phyloP scores from a whole-genome alignment of 306 rosid species.

The Rubus parviflorus region DNA sequence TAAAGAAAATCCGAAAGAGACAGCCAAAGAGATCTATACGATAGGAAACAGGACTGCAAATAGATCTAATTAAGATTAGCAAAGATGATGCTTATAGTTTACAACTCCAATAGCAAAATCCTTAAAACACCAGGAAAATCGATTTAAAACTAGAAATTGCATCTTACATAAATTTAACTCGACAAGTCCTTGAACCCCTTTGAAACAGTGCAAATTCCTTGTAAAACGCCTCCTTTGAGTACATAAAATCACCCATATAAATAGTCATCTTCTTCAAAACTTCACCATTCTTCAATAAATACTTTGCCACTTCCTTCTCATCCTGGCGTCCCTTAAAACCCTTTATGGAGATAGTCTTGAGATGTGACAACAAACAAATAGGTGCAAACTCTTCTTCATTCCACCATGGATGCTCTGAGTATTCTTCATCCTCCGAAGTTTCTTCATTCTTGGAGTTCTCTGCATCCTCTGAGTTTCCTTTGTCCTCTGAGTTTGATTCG shows the following conservation, averaged over 20 bases:
- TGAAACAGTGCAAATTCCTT: background rate
- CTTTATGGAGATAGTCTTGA: background rate
- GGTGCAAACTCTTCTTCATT: background rate
- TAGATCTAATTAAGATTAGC: too few species aligned
- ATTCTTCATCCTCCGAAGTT: background rate
- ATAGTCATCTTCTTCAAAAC: slow-evolving; percentile 5
- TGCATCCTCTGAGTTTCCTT: background rate
- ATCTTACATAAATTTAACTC: background rate
- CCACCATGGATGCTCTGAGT: background rate
- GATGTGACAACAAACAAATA: background rate
- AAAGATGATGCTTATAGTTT: too few species aligned
- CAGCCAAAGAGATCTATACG: too few species aligned
- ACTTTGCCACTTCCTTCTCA: background rate
- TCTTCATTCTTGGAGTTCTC: background rate
- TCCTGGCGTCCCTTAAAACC: background rate
- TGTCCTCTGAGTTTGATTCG: background rate
- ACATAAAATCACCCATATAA: background rate
- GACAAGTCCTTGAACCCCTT: background rate
- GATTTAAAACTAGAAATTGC: background rate
- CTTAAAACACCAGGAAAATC: background rate
- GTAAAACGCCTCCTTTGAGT: background rate
- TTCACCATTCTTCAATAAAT: background rate
- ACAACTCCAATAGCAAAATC: background rate
- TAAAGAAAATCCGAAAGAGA: too few species aligned
- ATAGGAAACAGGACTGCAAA: too few species aligned